Evolutionary conservation across 208 protist genomes (phyloP), one percentile per base, ranked within the genome.

Genomic region (Crithidia mellificae): DNA sequence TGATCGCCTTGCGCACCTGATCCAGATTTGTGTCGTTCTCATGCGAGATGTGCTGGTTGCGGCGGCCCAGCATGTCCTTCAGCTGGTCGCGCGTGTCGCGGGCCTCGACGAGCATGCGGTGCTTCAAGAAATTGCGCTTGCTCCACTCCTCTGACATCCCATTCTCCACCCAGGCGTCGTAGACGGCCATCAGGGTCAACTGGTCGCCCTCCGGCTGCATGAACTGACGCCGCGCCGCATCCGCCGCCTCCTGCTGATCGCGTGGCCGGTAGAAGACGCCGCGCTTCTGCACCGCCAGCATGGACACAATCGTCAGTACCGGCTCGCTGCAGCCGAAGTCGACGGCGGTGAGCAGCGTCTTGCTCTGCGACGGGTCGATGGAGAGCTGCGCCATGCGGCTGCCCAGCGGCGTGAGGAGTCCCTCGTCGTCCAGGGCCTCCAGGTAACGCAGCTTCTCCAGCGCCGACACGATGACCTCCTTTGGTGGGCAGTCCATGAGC

Each of bases 381-480:
- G 98, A 98, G 54, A 99, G 98, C 80, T 99, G 94, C 25, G 98
- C 98, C 98, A 99, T 99, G 64, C 97, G 94, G 59, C 97, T 88
- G n/a, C 98, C 98, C 6, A 99, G 82, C 20, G 89, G 83, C 7
- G 98, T 99, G 14, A 99, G 87, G 29, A 99, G 63, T 11, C 98
- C 98, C 49, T 99, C 98, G 46, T 99, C 98, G 70, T 99, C 98
- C 3, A 99, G 84, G 6, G 98, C 98, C 62, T 97, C 97, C 24
- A 99, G 90, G 38, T 94, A 97, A 57, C 98, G 98, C 72, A 96
- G 90, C 98, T 96, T 89, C 76, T 99, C 92, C 78, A 99, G 86
- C n/a, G 98, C 98, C 0, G 80, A 70, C 20, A 98, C 87, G n/a
- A 99, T 80, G 11, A 96, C 97, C 56, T 98, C 92, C 52, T 74